These are phyloP conservation scores for Monosporascus cannonballus DNA, from an alignment of 2,329 filamentous ascomycete genomes.

Conservation along the genomic window DNA sequence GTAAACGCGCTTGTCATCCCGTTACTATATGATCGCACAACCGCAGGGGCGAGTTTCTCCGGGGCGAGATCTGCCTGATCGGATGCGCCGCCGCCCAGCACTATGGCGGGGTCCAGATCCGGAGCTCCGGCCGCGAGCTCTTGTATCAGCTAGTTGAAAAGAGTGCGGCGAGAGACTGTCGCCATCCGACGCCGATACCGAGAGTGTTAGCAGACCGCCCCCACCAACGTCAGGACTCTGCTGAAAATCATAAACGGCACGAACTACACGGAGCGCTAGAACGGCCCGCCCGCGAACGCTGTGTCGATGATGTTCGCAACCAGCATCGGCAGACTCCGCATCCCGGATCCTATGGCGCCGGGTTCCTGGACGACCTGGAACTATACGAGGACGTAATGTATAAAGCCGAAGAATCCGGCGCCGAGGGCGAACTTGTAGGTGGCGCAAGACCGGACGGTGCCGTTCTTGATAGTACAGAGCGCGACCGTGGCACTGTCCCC, in stretches of 20 bases:
- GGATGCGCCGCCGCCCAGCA: too few species aligned
- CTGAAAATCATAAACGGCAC: constrained; percentile 35
- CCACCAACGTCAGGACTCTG: constrained; percentile 25
- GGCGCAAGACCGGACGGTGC: constrained; percentile 31
- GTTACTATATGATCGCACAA: too few species aligned
- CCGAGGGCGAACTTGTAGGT: constrained; percentile 32
- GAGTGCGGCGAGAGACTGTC: constrained; percentile 39
- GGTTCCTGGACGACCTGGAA: constrained; percentile 39
- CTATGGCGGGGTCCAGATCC: too few species aligned
- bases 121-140: too few species aligned
- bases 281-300: constrained; percentile 28
- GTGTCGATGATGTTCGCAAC: constrained; percentile 30
- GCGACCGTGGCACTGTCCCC: constrained; percentile 38
- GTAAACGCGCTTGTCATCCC: too few species aligned
- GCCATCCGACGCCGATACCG: constrained; percentile 36
- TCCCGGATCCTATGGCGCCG: constrained; percentile 30
- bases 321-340: constrained; percentile 35
- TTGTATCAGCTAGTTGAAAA: constrained; percentile 29
- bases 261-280: constrained; percentile 37
- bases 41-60: too few species aligned
- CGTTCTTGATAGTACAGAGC: constrained; percentile 33
- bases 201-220: constrained; percentile 17
- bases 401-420: constrained; percentile 17
- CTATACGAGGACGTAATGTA: constrained; percentile 39
- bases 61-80: too few species aligned